Base-by-base conservation (phyloP, 495 filamentous ascomycete species). In the Wilcoxina mikolae region DNA sequence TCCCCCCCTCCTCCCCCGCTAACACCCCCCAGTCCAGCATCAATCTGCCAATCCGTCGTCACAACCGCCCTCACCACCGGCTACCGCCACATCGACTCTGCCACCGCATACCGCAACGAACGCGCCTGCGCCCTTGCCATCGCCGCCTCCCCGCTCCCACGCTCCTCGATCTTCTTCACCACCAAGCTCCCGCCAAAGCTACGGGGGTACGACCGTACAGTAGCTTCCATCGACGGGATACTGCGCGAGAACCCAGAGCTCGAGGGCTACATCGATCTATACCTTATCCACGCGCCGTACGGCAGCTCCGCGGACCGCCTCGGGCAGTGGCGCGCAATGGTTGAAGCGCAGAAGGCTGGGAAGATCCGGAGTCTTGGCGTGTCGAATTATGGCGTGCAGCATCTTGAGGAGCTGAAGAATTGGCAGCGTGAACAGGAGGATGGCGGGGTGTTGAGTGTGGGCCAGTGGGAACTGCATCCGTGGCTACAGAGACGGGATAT, bases 401-500 rank as follows among this genome's bases (percentile, higher is more conserved):
- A 79, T 59, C 69, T 79, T 2, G 69, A 78, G 17, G 76, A 78
- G 56, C 39, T 64, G 25, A 39, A 51, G 53, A 17, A 20, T 4
- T 64, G 60, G 54, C 72, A 52, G 78, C 25, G 79, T 74, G 4
- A 51, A 72, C 52, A 78, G 76, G n/a, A n/a, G 0, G 72, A 69
- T 26, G 80, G 75, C 3, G 80, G 80, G 1, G 63, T 86, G 20
- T 74, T 95, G 61, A 80, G 78, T 48, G 84, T 94, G 5, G 85
- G 84, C 10, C 88, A 94, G 67, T 87, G 85, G 69, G 87, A 95
- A 69, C 71, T 95, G n/a, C 89, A 94, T 60, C 89, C 88, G 1
- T 95, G 87, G 87, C 76, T 84, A 3, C 69, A 77, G 2, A 72
- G 88, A 4, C 71, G 72, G 15, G 85, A 94, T 64, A 83, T 94